Percentiles rank a stretch among this genome's conserved stretches.
phyloP scores from a whole-genome alignment of 1,284 basidiomycete species.

The Ceratobasidium sp. region DNA sequence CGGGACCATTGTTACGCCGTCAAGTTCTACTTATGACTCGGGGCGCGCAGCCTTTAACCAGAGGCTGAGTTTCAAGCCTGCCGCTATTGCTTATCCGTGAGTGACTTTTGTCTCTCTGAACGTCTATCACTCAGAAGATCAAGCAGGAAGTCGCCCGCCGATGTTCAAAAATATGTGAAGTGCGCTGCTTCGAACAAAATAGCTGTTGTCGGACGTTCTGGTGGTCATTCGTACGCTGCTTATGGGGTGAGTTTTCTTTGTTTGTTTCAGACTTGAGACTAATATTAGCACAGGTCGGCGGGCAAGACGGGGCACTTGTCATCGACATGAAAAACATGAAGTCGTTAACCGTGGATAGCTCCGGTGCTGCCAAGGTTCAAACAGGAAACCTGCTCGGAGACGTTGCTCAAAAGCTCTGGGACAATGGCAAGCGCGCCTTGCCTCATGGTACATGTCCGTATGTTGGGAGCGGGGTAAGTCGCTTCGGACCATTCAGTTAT shows the following conservation, averaged over 20 bases:
- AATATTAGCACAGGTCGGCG: slow-evolving; percentile 43
- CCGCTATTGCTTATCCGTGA: slow-evolving; percentile 50
- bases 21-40: slow-evolving; percentile 10
- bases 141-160: slow-evolving; percentile 30
- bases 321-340: slow-evolving; percentile 49
- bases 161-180: slow-evolving; percentile 48
- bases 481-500: not conserved
- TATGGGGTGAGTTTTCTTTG: slow-evolving; percentile 45
- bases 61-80: slow-evolving; percentile 46
- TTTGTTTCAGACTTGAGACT: not conserved
- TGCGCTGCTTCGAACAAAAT: slow-evolving; percentile 45
- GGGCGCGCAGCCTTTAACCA: slow-evolving; percentile 45
- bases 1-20: slow-evolving; percentile 3
- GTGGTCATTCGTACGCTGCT: slow-evolving; percentile 51
- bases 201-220: slow-evolving; percentile 49
- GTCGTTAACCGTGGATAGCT: slow-evolving; percentile 38
- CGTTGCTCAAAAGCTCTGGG: slow-evolving; percentile 47
- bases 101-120: not conserved
- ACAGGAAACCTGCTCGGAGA: slow-evolving; percentile 50
- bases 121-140: not conserved
- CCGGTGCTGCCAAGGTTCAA: slow-evolving; percentile 31
- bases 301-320: slow-evolving; percentile 47
- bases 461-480: slow-evolving; percentile 32
- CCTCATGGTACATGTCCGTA: slow-evolving; percentile 49
- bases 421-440: slow-evolving; percentile 46